phyloP scores from a whole-genome alignment of 139 green algal species.

The Parachlorella kessleri region DNA sequence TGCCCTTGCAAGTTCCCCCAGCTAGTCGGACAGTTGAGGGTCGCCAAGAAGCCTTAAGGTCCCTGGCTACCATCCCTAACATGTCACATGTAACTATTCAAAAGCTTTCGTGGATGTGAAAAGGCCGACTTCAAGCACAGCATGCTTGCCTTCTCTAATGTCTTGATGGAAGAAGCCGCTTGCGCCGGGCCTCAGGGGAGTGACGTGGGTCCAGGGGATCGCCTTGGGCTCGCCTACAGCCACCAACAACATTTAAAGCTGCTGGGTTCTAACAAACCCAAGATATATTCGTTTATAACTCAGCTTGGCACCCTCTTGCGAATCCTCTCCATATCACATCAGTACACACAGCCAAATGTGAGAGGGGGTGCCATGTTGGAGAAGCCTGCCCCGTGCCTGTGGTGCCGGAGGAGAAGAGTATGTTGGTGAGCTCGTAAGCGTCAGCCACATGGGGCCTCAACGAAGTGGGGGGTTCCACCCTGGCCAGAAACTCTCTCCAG shows the following conservation, averaged over 20 bases:
- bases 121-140: too few relatives aligned
- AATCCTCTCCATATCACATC: neutral
- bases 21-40: too few relatives aligned
- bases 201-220: constrained; percentile 91
- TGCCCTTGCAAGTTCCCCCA: too few relatives aligned
- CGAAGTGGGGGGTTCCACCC: neutral
- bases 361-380: neutral
- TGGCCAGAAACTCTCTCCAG: constrained; percentile 61
- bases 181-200: constrained; percentile 73
- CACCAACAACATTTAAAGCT: too few relatives aligned
- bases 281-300: too few relatives aligned
- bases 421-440: constrained; percentile 60
- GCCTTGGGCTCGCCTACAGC: constrained; percentile 86
- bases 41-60: too few relatives aligned
- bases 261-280: too few relatives aligned
- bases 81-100: too few relatives aligned
- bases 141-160: constrained; percentile 29
- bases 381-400: constrained; percentile 54
- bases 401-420: constrained; percentile 95
- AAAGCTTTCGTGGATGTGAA: too few relatives aligned
- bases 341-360: neutral
- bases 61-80: too few relatives aligned
- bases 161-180: constrained; percentile 82
- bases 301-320: too few relatives aligned
- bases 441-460: constrained; percentile 34